Conservation (phyloP, 2,329 filamentous ascomycete genomes). For the Boeremia lycopersici region DNA sequence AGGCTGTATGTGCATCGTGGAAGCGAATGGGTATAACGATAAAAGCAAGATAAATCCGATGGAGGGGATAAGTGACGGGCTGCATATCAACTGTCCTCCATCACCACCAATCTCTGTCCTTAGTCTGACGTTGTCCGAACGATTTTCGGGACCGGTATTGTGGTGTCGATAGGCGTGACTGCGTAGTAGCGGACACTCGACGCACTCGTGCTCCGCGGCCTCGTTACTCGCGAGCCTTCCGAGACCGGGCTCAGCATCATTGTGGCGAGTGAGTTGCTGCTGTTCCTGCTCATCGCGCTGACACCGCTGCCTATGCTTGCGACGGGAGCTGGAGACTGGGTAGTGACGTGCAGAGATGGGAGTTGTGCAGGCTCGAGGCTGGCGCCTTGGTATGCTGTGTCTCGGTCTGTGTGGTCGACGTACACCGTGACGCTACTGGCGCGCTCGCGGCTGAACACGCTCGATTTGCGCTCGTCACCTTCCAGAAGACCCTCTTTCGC, state of each 20-base stretch:
- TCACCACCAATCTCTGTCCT: not conserved
- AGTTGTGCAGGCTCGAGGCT: constrained; percentile 34
- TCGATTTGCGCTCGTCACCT: constrained; percentile 37
- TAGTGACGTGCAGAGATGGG: constrained; percentile 37
- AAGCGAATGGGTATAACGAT: constrained; percentile 12
- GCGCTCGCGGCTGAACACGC: constrained; percentile 42
- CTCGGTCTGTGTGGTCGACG: constrained; percentile 29
- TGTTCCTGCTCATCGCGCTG: constrained; percentile 26
- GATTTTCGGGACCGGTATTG: constrained; percentile 37
- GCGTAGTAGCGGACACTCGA: constrained; percentile 41
- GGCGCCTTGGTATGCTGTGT: constrained; percentile 24
- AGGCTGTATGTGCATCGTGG: not conserved
- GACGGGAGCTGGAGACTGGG: constrained; percentile 19
- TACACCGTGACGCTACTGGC: constrained; percentile 39
- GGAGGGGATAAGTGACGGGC: not conserved
- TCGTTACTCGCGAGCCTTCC: constrained; percentile 20
- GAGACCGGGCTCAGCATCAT: constrained; percentile 33
- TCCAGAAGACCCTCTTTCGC: constrained; percentile 35
- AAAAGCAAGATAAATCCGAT: not conserved
- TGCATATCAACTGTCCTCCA: not conserved
- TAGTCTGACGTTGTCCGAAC: constrained; percentile 35
- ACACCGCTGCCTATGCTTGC: constrained; percentile 32
- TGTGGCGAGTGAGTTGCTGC: constrained; percentile 26
- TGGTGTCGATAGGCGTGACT: constrained; percentile 25
- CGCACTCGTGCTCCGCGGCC: constrained; percentile 38